Base-by-base conservation (phyloP, 2,329 filamentous ascomycete genomes). In the Escovopsis sp. region DNA sequence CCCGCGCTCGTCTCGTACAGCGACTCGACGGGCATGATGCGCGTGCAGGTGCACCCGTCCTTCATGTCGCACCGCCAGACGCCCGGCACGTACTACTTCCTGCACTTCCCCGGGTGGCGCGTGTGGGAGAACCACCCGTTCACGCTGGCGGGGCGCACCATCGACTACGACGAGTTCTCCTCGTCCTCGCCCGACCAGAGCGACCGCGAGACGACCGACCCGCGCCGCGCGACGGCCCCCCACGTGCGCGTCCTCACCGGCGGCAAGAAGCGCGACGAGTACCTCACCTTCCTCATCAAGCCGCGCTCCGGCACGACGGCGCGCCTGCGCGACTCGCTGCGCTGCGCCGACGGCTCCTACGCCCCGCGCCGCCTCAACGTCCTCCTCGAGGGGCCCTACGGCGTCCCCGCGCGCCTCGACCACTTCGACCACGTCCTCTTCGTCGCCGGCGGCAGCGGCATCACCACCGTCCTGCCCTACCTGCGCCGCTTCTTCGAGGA, bases 61-160 rank as follows among this genome's bases (percentile, higher is more conserved):
- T 48, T 51, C 16, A 56, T 51, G 40, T 41, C 47, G 39, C 52
- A 54, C 39, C 48, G 44, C n/a, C 57, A 57, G 12, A 51, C 46
- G 10, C 57, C 62, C 0, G 62, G 63, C 24, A 61, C 59, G 4
- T 63, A 58, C 51, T 64, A 63, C 45, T 65, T 60, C 48, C 41
- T 65, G n/a, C 57, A 61, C 48, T 56, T 64, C 10, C 51, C 55
- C 25, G 53, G 54, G 40, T 42, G 49, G 39, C 48, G 51, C 16
- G 54, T 58, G 41, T 66, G 63, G 63, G 61, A 66, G 42, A 63
- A 56, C 45, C 63, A 66, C 43, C 64, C 64, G 0, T 66, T 66
- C 48, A 64, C 61, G 8, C 53, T 64, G 34, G 57, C 57, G 7
- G 53, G 50, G 30, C 40, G 48, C n/a, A 39, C 39, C 12, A 42